Evolutionary conservation across 495 filamentous ascomycete genomes (phyloP).

Genomic region (Opeltia flavorubescens): DNA sequence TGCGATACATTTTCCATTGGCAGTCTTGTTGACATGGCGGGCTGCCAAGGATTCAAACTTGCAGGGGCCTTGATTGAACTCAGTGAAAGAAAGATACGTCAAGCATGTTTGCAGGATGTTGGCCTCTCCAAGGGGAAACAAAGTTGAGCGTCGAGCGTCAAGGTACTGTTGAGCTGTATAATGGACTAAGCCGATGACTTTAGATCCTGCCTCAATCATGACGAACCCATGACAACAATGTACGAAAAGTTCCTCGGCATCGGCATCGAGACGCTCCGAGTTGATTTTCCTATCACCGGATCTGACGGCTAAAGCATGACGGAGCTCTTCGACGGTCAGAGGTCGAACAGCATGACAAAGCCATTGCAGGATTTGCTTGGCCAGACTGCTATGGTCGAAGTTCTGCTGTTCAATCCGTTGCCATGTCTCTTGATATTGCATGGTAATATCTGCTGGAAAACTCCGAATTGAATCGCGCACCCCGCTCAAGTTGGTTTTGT

Average conservation of each 20-base stretch:
- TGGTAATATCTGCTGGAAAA: neutral
- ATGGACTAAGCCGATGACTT: neutral
- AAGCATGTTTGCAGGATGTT: neutral
- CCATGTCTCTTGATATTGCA: neutral
- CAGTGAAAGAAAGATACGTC: neutral
- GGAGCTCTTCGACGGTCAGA: neutral
- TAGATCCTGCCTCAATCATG: neutral
- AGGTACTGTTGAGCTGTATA: neutral
- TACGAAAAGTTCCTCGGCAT: neutral
- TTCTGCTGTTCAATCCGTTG: neutral
- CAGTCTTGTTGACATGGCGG: neutral
- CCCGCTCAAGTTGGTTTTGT: neutral
- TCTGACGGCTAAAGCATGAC: neutral
- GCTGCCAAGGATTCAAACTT: neutral
- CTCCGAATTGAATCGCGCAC: neutral
- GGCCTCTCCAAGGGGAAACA: neutral
- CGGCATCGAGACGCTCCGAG: neutral
- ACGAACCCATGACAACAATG: neutral
- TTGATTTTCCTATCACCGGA: neutral
- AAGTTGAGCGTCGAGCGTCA: neutral
- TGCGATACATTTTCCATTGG: neutral
- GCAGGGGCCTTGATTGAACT: neutral
- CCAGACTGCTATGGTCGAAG: neutral
- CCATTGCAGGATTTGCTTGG: neutral
- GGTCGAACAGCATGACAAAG: neutral